These are phyloP conservation scores for Hypoxylon crocopeplum DNA, from an alignment of 495 filamentous ascomycete genomes.

Conservation along the genomic window DNA sequence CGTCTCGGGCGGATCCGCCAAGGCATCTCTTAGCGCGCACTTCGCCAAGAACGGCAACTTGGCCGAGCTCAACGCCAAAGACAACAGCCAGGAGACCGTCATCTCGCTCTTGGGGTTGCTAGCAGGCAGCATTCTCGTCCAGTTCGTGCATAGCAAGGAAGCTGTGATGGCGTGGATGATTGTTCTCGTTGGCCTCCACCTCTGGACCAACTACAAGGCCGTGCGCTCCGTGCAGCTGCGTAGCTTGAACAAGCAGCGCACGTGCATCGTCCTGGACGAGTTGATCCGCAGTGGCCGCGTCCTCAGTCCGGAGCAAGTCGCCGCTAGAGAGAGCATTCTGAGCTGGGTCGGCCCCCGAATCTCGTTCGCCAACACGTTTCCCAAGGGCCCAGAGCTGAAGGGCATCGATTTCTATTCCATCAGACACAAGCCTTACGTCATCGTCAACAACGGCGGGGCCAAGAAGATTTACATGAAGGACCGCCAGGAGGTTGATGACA, in stretches of 20 bases:
- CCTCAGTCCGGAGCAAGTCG: slow-evolving; percentile 69
- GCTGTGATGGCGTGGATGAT: slow-evolving; percentile 81
- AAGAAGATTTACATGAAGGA: slow-evolving; percentile 65
- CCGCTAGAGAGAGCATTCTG: slow-evolving; percentile 75
- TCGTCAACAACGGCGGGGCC: slow-evolving; percentile 47
- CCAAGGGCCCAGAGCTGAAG: slow-evolving; percentile 18
- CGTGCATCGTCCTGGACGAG: slow-evolving; percentile 77
- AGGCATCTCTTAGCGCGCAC: slow-evolving; percentile 89
- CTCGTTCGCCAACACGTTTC: slow-evolving; percentile 37
- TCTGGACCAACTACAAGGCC: slow-evolving; percentile 83
- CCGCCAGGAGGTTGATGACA: too few relatives aligned
- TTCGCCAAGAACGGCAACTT: slow-evolving; percentile 90
- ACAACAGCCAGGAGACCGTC: slow-evolving; percentile 94
- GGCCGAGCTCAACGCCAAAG: slow-evolving; percentile 93
- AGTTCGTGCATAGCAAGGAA: slow-evolving; percentile 69
- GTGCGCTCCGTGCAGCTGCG: slow-evolving; percentile 84
- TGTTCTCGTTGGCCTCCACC: slow-evolving; percentile 73
- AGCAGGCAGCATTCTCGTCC: slow-evolving; percentile 80
- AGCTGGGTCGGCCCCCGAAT: slow-evolving; percentile 53
- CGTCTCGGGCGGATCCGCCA: slow-evolving; percentile 86
- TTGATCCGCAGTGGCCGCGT: slow-evolving; percentile 51
- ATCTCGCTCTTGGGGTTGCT: slow-evolving; percentile 92
- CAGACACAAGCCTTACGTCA: too few relatives aligned
- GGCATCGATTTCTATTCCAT: slow-evolving; percentile 9
- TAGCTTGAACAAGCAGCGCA: slow-evolving; percentile 86